These are phyloP conservation scores for Cymbopogon flexuosus DNA, from an alignment of 202 grass and related monocot species.

Conservation along the genomic window DNA sequence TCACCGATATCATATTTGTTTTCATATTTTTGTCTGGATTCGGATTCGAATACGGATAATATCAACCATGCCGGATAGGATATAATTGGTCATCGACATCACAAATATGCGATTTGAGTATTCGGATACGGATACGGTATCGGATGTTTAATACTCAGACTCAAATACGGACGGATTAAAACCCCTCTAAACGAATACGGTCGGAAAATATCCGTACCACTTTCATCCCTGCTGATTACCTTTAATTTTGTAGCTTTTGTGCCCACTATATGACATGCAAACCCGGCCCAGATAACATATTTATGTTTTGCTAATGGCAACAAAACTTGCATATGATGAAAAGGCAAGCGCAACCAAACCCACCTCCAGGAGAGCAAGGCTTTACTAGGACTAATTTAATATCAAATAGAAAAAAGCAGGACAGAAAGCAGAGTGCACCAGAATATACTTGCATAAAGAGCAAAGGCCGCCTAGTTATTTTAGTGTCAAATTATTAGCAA, in stretches of 20 bases:
- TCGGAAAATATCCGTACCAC: too few species aligned
- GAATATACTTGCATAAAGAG: slow-evolving; percentile 46
- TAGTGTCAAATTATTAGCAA: slow-evolving; percentile 29
- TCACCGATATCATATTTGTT: too few species aligned
- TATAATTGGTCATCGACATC: too few species aligned
- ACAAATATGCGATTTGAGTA: too few species aligned
- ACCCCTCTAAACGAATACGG: too few species aligned
- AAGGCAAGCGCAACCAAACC: slow-evolving; percentile 33
- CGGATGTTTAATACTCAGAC: too few species aligned
- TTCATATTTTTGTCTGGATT: too few species aligned
- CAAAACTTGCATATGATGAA: slow-evolving; percentile 15
- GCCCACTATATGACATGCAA: slow-evolving; percentile 7
- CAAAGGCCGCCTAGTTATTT: slow-evolving; percentile 38
- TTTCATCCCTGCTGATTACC: too few species aligned
- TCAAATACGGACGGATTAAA: too few species aligned
- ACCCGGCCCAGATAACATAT: not conserved
- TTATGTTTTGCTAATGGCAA: slow-evolving; percentile 15
- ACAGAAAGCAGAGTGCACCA: slow-evolving; percentile 42
- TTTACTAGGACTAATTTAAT: slow-evolving; percentile 37
- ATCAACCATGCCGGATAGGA: too few species aligned
- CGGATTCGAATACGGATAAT: too few species aligned
- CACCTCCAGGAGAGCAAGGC: not conserved
- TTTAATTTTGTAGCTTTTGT: not conserved
- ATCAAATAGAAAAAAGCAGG: slow-evolving; percentile 30
- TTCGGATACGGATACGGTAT: too few species aligned